phyloP scores from a whole-genome alignment of 1,284 basidiomycete species.

The Microbotryomycetes sp. region DNA sequence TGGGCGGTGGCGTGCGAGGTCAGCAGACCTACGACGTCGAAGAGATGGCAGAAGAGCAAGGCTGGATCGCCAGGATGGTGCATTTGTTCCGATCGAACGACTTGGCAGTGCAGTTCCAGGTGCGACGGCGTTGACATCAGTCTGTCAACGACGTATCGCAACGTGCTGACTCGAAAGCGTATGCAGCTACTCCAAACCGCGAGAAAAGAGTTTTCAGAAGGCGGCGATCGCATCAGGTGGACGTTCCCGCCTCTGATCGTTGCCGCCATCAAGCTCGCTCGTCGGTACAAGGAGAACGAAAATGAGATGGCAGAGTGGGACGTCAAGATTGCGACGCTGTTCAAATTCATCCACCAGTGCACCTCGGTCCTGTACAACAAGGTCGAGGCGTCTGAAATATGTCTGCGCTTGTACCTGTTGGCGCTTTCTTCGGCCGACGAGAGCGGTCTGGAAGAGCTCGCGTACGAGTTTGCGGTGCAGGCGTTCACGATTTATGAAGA shows the following conservation, averaged over 20 bases:
- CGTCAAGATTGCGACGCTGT: constrained; percentile 66
- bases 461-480: constrained; percentile 92
- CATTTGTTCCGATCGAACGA: constrained; percentile 83
- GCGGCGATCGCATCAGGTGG: constrained; percentile 87
- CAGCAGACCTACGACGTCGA: constrained; percentile 60
- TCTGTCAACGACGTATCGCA: neutral
- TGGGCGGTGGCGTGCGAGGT: constrained; percentile 47
- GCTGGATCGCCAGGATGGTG: constrained; percentile 93
- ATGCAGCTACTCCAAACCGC: constrained; percentile 76
- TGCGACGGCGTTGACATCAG: constrained; percentile 40
- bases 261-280: constrained; percentile 77
- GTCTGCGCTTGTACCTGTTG: constrained; percentile 85
- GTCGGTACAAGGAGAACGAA: constrained; percentile 59
- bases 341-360: constrained; percentile 79
- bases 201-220: constrained; percentile 73
- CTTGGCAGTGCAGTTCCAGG: constrained; percentile 77
- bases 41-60: constrained; percentile 91
- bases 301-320: constrained; percentile 59
- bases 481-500: constrained; percentile 95
- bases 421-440: constrained; percentile 87
- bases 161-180: neutral
- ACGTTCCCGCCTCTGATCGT: constrained; percentile 92
- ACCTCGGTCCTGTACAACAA: constrained; percentile 82
- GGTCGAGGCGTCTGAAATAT: constrained; percentile 81
- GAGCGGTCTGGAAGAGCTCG: constrained; percentile 83